Evolutionary conservation across 306 rosid genomes (phyloP).

Genomic region (barrel medic (Medicago truncatula)): MtrunA17r5.0-ANR NC_053047.1:6644001-6644500

Average conservation of each 20-base stretch:
- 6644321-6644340: conserved; percentile 20
- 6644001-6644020: conserved; percentile 54
- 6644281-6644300: conserved; percentile 67
- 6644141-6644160: conserved; percentile 70
- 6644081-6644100: conserved; percentile 54
- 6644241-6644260: conserved; percentile 57
- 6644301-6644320: conserved; percentile 47
- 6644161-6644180: conserved; percentile 67
- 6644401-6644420: neutral
- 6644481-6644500: neutral
- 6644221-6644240: conserved; percentile 50
- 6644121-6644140: conserved; percentile 56
- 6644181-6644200: conserved; percentile 49
- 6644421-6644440: neutral
- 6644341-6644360: neutral
- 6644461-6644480: neutral
- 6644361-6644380: neutral
- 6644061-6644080: conserved; percentile 53
- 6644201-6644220: conserved; percentile 51
- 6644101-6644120: conserved; percentile 56
- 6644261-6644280: conserved; percentile 64
- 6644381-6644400: neutral
- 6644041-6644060: conserved; percentile 48
- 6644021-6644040: conserved; percentile 53
- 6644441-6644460: neutral